phyloP scores from a whole-genome alignment of 306 rosid genomes.

The Carpinus viminea region DNA sequence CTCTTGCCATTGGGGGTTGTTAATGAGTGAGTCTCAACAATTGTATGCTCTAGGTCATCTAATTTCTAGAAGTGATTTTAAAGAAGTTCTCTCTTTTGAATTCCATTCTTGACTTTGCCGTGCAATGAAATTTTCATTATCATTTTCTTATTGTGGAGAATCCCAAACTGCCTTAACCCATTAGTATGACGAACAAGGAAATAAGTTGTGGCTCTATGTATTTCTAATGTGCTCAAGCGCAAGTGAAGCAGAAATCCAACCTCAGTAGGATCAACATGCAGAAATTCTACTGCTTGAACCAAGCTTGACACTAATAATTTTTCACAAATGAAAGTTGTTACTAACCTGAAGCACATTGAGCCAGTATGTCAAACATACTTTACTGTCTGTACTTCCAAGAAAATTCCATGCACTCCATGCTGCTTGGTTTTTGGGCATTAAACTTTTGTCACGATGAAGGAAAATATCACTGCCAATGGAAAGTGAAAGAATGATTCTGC shows the following conservation, averaged over 20 bases:
- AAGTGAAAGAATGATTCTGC: conserved; percentile 41
- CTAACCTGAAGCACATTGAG: conserved; percentile 90
- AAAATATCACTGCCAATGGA: conserved; percentile 85
- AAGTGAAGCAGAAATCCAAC: neutral
- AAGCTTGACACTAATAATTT: neutral
- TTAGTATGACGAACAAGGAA: neutral
- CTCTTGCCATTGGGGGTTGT: neutral
- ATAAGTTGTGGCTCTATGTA: neutral
- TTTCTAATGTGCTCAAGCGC: neutral
- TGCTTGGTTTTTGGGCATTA: conserved; percentile 89
- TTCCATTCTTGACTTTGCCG: neutral
- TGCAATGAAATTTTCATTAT: neutral
- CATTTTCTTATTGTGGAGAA: neutral
- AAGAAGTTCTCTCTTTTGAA: neutral
- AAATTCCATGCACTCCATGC: conserved; percentile 99
- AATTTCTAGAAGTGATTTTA: neutral
- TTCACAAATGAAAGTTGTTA: conserved; percentile 5
- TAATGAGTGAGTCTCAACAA: neutral
- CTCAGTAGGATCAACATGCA: neutral
- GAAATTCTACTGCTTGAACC: neutral
- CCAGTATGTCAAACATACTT: conserved; percentile 90
- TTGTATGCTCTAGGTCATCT: neutral
- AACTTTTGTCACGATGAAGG: conserved; percentile 85
- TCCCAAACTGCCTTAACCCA: neutral
- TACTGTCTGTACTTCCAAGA: conserved; percentile 62